These are phyloP conservation scores for Lactarius hatsudake DNA, from an alignment of 768 basidiomycete genomes.

Conservation along the genomic window DNA sequence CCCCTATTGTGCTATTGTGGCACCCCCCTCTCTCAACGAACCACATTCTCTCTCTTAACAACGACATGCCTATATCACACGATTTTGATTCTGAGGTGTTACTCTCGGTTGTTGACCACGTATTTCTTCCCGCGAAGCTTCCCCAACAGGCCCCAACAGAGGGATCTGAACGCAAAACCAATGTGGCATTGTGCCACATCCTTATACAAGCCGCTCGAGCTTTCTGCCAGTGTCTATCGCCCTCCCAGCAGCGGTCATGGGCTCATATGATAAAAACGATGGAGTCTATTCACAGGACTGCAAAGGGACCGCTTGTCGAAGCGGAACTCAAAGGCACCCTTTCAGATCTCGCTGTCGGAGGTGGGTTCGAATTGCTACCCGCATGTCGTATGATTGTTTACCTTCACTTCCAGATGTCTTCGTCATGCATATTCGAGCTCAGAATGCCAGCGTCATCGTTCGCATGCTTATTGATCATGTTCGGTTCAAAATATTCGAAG, in stretches of 20 bases:
- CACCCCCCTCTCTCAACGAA: background rate
- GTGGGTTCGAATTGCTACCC: background rate
- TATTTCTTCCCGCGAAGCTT: constrained; percentile 20
- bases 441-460: constrained; percentile 9
- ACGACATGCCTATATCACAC: background rate
- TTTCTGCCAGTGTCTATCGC: background rate
- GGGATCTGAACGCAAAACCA: background rate
- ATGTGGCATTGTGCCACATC: constrained; percentile 5
- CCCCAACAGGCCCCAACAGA: constrained; percentile 9
- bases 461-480: background rate
- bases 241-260: background rate
- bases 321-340: background rate
- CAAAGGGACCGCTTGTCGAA: background rate
- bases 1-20: background rate
- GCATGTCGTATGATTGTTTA: too few relatives aligned
- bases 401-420: constrained; percentile 2
- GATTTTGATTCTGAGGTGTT: background rate
- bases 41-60: background rate
- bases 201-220: constrained; percentile 2
- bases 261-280: constrained; percentile 9
- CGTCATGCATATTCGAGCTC: constrained; percentile 12
- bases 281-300: background rate
- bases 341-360: background rate
- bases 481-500: constrained; percentile 38
- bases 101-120: constrained; percentile 10